These are phyloP conservation scores for Kuraishia capsulata DNA, from an alignment of 805 yeast species.

Conservation along the genomic window DNA sequence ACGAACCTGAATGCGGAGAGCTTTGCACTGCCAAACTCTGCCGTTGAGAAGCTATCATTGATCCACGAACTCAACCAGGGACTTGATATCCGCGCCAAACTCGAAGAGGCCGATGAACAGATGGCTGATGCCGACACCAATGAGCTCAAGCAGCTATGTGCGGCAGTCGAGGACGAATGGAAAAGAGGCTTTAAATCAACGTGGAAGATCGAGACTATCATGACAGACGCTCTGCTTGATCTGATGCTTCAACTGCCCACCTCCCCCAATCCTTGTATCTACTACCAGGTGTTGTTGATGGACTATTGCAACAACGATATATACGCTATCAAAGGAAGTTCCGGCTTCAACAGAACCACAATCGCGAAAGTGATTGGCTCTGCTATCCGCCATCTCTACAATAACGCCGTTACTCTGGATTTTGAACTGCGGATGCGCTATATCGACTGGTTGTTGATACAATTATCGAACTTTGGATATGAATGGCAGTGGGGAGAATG, in stretches of 20 bases:
- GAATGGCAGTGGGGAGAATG: slow-evolving; percentile 99
- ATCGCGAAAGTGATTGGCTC: slow-evolving; percentile 94
- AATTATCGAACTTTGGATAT: slow-evolving; percentile 86
- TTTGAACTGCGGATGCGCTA: slow-evolving; percentile 66
- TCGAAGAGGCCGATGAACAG: slow-evolving; percentile 14
- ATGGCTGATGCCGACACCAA: slow-evolving; percentile 12
- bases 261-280: slow-evolving; percentile 58
- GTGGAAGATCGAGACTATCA: slow-evolving; percentile 87
- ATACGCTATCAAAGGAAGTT: slow-evolving; percentile 22
- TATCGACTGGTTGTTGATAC: slow-evolving; percentile 88
- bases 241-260: slow-evolving; percentile 69
- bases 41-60: slow-evolving; percentile 57
- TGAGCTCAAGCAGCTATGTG: slow-evolving; percentile 20
- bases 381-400: slow-evolving; percentile 76
- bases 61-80: slow-evolving; percentile 27
- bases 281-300: slow-evolving; percentile 76
- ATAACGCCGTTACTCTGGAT: slow-evolving; percentile 57
- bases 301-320: slow-evolving; percentile 83
- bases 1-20: slow-evolving; percentile 55
- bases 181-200: slow-evolving; percentile 42
- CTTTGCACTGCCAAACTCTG: slow-evolving; percentile 68
- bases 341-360: slow-evolving; percentile 22
- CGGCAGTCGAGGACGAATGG: slow-evolving; percentile 29
- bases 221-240: slow-evolving; percentile 72
- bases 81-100: slow-evolving; percentile 23